Conservation (phyloP, 2,329 filamentous ascomycete species). For the Sarocladium kiliense region DNA sequence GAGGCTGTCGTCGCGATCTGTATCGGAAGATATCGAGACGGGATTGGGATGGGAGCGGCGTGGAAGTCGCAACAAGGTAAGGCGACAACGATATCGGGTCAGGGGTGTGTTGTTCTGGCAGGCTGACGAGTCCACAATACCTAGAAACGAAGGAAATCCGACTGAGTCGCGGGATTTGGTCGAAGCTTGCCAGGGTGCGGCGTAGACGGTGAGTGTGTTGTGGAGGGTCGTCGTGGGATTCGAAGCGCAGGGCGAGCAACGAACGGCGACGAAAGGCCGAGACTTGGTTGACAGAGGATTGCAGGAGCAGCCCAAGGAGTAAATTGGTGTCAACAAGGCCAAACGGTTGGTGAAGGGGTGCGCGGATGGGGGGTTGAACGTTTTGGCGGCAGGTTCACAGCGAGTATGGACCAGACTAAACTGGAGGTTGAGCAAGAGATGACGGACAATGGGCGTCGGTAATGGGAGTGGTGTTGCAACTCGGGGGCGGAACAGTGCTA, state of each 20-base stretch:
- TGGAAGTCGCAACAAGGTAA: not conserved
- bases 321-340: not conserved
- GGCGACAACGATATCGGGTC: not conserved
- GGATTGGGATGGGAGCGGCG: not conserved
- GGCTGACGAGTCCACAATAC: not conserved
- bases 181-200: not conserved
- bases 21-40: not conserved
- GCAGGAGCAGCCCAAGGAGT: not conserved
- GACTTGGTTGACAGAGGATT: not conserved
- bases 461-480: not conserved
- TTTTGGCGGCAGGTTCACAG: not conserved
- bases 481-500: not conserved
- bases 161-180: not conserved
- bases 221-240: constrained; percentile 1
- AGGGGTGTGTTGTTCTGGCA: not conserved
- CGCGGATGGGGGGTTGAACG: not conserved
- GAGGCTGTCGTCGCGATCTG: not conserved
- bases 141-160: not conserved
- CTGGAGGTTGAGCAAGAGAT: not conserved
- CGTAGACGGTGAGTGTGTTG: not conserved
- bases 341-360: not conserved
- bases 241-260: constrained; percentile 1
- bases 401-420: not conserved
- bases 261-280: not conserved
- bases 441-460: not conserved